A percentile compares a stretch with the other conserved stretches of the same genome.
Evolutionary conservation across 257 asterid genomes (phyloP).

Genomic region (Agastache rugosa): DNA sequence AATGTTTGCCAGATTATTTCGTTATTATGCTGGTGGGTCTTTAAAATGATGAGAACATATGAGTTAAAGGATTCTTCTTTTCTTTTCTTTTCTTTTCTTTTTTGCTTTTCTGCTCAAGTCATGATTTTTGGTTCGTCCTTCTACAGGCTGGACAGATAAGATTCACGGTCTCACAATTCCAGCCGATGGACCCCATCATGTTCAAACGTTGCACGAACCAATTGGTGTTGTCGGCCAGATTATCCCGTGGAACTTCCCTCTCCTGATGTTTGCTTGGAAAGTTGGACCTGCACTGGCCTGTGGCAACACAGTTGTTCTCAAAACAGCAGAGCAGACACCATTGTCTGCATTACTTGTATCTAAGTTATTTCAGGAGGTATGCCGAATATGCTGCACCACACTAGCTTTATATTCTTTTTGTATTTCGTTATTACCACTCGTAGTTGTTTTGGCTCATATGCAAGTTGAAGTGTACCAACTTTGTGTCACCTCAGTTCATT

Average conservation of each 20-base stretch:
- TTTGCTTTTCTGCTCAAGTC: slow-evolving; percentile 10
- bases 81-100: background rate
- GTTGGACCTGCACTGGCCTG: slow-evolving; percentile 93
- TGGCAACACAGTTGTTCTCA: slow-evolving; percentile 83
- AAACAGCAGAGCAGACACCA: slow-evolving; percentile 99
- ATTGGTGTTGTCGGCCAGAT: slow-evolving; percentile 98
- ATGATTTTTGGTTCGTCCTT: slow-evolving; percentile 21
- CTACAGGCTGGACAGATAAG: slow-evolving; percentile 96
- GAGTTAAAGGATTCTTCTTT: background rate
- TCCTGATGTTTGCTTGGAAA: slow-evolving; percentile 89
- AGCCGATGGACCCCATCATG: slow-evolving; percentile 90
- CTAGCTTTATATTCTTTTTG: background rate
- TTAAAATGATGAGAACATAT: background rate
- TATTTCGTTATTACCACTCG: background rate
- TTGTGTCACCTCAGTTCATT: slow-evolving; percentile 1
- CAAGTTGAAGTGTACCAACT: slow-evolving; percentile 14
- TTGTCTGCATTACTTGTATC: slow-evolving; percentile 85
- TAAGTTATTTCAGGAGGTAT: slow-evolving; percentile 84
- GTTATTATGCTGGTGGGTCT: slow-evolving; percentile 86
- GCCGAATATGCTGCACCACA: background rate
- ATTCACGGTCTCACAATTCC: slow-evolving; percentile 91
- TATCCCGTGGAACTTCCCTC: slow-evolving; percentile 98
- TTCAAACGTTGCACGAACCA: slow-evolving; percentile 95
- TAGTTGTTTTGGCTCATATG: background rate
- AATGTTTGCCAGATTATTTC: slow-evolving; percentile 73